Evolutionary conservation across 768 basidiomycete species (phyloP).

Genomic region (Glaciozyma antarctica): DNA sequence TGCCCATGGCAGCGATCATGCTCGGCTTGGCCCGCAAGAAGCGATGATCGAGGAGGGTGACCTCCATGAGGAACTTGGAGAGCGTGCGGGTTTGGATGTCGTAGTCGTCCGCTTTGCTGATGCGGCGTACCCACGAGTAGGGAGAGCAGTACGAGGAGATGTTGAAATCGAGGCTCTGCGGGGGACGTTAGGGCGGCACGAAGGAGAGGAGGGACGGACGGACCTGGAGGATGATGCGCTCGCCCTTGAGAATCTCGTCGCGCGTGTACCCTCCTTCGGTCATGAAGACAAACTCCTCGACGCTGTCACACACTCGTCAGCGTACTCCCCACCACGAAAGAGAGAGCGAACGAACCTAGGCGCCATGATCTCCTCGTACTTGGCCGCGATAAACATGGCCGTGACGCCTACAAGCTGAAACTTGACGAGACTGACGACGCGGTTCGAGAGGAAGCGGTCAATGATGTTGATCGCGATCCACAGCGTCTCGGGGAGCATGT

Average conservation of each 20-base stretch:
- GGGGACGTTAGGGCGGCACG: not conserved
- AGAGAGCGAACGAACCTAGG: constrained; percentile 49
- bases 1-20: constrained; percentile 86
- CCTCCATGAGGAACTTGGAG: constrained; percentile 95
- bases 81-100: constrained; percentile 94
- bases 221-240: constrained; percentile 82
- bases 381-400: constrained; percentile 97
- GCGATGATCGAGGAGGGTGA: constrained; percentile 81
- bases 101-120: constrained; percentile 98
- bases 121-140: constrained; percentile 96
- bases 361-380: constrained; percentile 98
- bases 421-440: constrained; percentile 78
- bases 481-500: constrained; percentile 96
- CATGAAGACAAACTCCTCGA: constrained; percentile 98
- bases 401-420: constrained; percentile 95
- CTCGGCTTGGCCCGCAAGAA: constrained; percentile 91
- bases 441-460: constrained; percentile 80
- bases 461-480: constrained; percentile 99
- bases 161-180: constrained; percentile 75
- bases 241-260: constrained; percentile 96
- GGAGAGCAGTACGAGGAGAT: constrained; percentile 97
- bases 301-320: constrained; percentile 38
- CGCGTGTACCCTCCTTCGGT: constrained; percentile 86
- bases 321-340: not conserved
- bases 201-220: constrained; percentile 7